Evolutionary conservation across 768 basidiomycete species (phyloP), one percentile per base, ranked within the genome.

Genomic region (Suillus occidentalis): DNA sequence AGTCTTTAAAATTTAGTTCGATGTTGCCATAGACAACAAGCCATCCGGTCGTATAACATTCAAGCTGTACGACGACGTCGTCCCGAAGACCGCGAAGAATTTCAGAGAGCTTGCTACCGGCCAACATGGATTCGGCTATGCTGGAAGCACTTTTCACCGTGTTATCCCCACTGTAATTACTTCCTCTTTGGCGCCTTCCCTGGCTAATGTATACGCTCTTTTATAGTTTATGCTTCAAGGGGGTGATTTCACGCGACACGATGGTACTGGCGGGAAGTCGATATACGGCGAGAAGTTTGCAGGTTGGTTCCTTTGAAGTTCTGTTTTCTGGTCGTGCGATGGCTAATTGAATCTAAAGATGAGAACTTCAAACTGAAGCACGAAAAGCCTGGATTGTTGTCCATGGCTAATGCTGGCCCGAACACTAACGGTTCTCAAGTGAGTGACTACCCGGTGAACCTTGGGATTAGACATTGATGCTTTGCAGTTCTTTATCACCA

Each of bases 351-450:
- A 59, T 61, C 31, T 56, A 14, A 66, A 85, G 89, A 91, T 66
- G 89, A 92, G 79, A 92, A 87, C 80, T 93, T 92, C 76, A 73
- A 80, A 63, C 73, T 85, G 64, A 82, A 80, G 66, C 92, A 93
- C 75, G 76, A 78, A 69, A 85, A 83, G 71, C 85, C 87, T 10
- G 88, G 85, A 71, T 77, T 91, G 25, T 83, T 94, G 67, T 90
- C 89, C 49, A 92, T 93, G 91, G 96, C 96, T 45, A 97, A 92
- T 70, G 92, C 94, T 42, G 94, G 94, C 59, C 80, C 81, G 1
- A 85, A 90, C 78, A 92, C 91, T 45, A 92, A 92, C 65, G 91
- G 93, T 42, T 93, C 91, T 16, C 92, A 92, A 75, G 85, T 87
- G 61, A 62, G 79, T 68, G 1, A 34, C 28, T 12, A 2, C 37